Evolutionary conservation across 371 early-diverging fungal genomes (phyloP).

Genomic region (Mortierella sp.): DNA sequence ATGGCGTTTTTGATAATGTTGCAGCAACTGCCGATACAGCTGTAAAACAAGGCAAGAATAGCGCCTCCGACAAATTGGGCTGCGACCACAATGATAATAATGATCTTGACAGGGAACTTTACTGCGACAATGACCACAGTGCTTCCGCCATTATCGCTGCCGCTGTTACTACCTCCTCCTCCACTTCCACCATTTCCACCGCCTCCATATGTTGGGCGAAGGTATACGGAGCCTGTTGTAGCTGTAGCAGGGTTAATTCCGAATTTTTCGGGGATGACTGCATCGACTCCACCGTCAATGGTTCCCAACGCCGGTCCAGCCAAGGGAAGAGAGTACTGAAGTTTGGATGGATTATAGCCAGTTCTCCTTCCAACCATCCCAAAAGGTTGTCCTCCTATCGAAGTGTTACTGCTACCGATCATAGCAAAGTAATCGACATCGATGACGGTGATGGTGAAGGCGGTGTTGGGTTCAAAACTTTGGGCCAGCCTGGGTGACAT

Average conservation of each 20-base stretch:
- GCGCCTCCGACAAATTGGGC: background rate
- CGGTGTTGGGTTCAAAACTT: background rate
- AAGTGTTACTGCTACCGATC: background rate
- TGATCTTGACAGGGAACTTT: background rate
- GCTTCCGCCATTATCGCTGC: background rate
- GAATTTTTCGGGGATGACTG: background rate
- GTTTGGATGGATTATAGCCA: background rate
- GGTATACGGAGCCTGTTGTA: background rate
- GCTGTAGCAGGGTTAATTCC: background rate
- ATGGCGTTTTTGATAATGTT: background rate
- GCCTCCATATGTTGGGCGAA: background rate
- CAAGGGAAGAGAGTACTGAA: background rate
- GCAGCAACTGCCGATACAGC: background rate
- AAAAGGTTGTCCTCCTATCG: background rate
- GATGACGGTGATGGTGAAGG: background rate
- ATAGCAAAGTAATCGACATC: background rate
- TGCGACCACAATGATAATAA: background rate
- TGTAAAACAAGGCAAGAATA: background rate
- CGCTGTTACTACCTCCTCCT: too few species aligned
- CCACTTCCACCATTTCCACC: background rate
- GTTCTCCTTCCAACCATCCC: background rate
- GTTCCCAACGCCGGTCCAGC: background rate
- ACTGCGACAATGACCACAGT: background rate
- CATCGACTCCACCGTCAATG: background rate
- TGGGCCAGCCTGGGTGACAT: background rate